A percentile compares a stretch with the other conserved stretches of the same genome.
phyloP scores from a whole-genome alignment of 371 early-diverging fungal genomes.

The Parasitella parasitica region DNA sequence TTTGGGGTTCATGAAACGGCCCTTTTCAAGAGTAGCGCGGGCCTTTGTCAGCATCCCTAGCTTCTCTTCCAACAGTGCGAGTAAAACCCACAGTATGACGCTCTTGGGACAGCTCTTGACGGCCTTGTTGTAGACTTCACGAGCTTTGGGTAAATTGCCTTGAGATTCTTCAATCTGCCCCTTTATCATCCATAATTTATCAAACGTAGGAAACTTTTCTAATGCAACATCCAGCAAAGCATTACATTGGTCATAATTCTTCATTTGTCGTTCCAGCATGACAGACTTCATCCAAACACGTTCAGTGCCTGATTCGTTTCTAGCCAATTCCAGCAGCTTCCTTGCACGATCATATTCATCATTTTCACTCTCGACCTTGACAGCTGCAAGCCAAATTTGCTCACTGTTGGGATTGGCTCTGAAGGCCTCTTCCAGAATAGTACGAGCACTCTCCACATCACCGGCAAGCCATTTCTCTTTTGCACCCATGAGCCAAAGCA shows the following conservation, averaged over 20 bases:
- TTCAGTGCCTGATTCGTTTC: slow-evolving; percentile 68
- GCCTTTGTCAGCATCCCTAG: slow-evolving; percentile 76
- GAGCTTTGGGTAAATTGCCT: slow-evolving; percentile 63
- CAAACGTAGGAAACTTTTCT: slow-evolving; percentile 70
- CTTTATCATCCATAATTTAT: slow-evolving; percentile 93
- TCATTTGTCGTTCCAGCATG: slow-evolving; percentile 81
- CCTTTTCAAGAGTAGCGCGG: slow-evolving; percentile 85
- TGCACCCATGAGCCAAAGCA: slow-evolving; percentile 96
- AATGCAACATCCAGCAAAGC: slow-evolving; percentile 72
- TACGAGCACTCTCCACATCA: slow-evolving; percentile 85
- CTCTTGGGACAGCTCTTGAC: slow-evolving; percentile 82
- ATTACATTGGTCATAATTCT: slow-evolving; percentile 66
- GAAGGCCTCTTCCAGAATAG: slow-evolving; percentile 85
- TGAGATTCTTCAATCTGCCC: slow-evolving; percentile 73
- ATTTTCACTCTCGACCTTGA: slow-evolving; percentile 91
- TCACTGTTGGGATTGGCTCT: slow-evolving; percentile 90
- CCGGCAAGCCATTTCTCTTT: slow-evolving; percentile 93
- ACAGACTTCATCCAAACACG: slow-evolving; percentile 96
- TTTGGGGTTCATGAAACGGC: slow-evolving; percentile 83
- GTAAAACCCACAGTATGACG: slow-evolving; percentile 78
- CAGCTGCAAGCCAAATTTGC: slow-evolving; percentile 94
- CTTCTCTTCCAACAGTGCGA: slow-evolving; percentile 79
- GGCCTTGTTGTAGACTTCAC: slow-evolving; percentile 75
- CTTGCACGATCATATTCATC: slow-evolving; percentile 83
- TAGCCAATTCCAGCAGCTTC: slow-evolving; percentile 72